Evolutionary conservation across 352 stramenopile species (phyloP), one percentile per base, ranked within the genome.

Genomic region (Phytophthora tubulina): DNA sequence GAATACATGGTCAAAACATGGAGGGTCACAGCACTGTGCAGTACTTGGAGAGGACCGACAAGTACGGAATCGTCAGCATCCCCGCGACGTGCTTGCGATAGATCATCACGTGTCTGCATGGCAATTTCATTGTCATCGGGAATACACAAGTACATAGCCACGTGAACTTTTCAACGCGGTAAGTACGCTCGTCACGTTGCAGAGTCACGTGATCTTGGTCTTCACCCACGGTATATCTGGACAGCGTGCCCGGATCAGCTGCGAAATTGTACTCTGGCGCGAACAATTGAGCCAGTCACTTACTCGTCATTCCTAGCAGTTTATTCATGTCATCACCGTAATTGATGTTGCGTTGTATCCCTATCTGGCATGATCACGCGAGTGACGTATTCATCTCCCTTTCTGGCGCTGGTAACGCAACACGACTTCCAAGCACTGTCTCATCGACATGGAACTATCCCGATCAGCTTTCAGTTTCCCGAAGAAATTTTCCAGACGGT

Each of bases 391-490:
- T 21, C 21, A 21, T 21, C 21, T 48, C 46, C 52, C 8, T 10
- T 30, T 3, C 52, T 33, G 8, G 8, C 52, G 52, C 35, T 59
- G 21, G 21, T 48, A 48, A 1, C 21, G n/a, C 9, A 50, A 13
- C 17, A 30, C 36, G 8, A 14, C 7, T 15, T 61, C 10, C 14
- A 61, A 30, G 14, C 53, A 50, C 7, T 50, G 10, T 9, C 8
- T 36, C 53, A 50, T 60, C 10, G 38, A 50, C 21, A 50, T 48
- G 0, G 52, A 46, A 33, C 33, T 36, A 7, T 48, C 21, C 9
- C 36, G n/a, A 17, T 59, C 36, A n/a, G n/a, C 33, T 38, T 66
- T 57, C 6, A 66, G 35, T 39, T 57, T 57, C 4, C 58, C 58
- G 8, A 66, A 57, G 9, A 66, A 39, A 33, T 50, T 57, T 15